A percentile compares a stretch with the other conserved stretches of the same genome.
phyloP scores from a whole-genome alignment of 139 green algal genomes.

The Tetradesmus obliquus region DNA sequence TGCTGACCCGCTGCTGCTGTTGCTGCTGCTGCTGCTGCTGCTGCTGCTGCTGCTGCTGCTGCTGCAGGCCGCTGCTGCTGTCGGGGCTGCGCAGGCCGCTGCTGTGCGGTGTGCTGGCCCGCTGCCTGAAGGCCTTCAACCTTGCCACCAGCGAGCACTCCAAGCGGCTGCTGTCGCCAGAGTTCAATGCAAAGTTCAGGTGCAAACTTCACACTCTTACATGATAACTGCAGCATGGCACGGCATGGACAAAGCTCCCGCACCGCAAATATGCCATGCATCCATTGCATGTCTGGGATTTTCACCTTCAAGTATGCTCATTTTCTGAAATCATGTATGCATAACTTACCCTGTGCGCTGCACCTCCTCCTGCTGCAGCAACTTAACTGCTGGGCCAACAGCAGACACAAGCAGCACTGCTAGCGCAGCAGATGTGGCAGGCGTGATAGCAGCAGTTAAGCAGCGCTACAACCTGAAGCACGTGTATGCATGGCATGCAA shows the following conservation, averaged over 20 bases:
- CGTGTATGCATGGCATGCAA: conserved; percentile 37
- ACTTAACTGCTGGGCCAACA: not conserved
- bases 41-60: not conserved
- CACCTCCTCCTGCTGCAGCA: not conserved
- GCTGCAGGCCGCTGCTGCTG: conserved; percentile 17
- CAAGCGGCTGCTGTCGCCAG: conserved; percentile 30
- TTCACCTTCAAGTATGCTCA: not conserved
- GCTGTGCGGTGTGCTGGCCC: not conserved
- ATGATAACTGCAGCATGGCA: too few relatives aligned
- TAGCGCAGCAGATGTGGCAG: conserved; percentile 9
- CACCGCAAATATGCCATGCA: not conserved
- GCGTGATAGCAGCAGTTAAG: not conserved
- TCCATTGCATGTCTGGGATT: not conserved
- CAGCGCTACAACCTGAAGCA: not conserved
- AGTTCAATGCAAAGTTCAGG: conserved; percentile 42
- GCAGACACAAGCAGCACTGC: conserved; percentile 1
- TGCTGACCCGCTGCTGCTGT: too few relatives aligned
- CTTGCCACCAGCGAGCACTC: conserved; percentile 5
- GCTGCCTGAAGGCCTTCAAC: not conserved
- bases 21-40: conserved; percentile 3
- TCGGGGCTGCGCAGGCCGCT: not conserved
- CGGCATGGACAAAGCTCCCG: too few relatives aligned
- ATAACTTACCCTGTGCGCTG: not conserved
- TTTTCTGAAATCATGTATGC: not conserved
- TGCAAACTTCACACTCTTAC: not conserved